A percentile compares a stretch with the other conserved stretches of the same genome.
Conservation (phyloP, 805 yeast genomes). For the Yarrowia hollandica region DNA sequence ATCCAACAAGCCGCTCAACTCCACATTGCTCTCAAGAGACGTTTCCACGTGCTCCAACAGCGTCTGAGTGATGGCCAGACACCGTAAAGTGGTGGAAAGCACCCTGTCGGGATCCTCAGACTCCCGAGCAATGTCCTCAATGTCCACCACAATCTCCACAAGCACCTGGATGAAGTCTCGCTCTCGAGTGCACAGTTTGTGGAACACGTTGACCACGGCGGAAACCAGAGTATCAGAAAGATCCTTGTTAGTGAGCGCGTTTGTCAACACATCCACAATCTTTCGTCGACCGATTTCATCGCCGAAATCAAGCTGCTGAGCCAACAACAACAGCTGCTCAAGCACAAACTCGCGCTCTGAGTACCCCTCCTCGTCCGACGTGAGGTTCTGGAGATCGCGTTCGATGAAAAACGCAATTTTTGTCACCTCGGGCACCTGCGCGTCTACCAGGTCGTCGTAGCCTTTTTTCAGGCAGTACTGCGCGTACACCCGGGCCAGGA, state of each 20-base stretch:
- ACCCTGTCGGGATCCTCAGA: slow-evolving; percentile 47
- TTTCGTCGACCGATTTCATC: slow-evolving; percentile 89
- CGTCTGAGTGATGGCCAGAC: slow-evolving; percentile 63
- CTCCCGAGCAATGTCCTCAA: slow-evolving; percentile 60
- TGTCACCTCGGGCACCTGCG: slow-evolving; percentile 75
- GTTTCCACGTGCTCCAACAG: slow-evolving; percentile 67
- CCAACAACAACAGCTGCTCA: slow-evolving; percentile 66
- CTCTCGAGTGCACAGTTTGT: slow-evolving; percentile 72
- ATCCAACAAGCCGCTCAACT: slow-evolving; percentile 67
- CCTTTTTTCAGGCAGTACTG: slow-evolving; percentile 60
- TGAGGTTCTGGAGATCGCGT: slow-evolving; percentile 50
- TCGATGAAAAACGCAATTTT: slow-evolving; percentile 61
- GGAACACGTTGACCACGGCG: slow-evolving; percentile 62
- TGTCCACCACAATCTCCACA: slow-evolving; percentile 82
- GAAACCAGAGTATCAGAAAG: slow-evolving; percentile 56
- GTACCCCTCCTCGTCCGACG: slow-evolving; percentile 45
- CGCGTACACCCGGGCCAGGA: slow-evolving; percentile 67
- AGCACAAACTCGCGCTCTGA: slow-evolving; percentile 70
- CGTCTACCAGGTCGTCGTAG: slow-evolving; percentile 57
- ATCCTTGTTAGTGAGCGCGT: slow-evolving; percentile 50
- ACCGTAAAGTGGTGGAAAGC: slow-evolving; percentile 50
- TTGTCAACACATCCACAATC: slow-evolving; percentile 58
- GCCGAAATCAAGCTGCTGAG: slow-evolving; percentile 74
- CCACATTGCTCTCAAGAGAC: slow-evolving; percentile 62
- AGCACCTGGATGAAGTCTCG: slow-evolving; percentile 81